Conservation (phyloP, 108 stramenopile genomes). For the Pseudonitzschia delicatissima region DNA sequence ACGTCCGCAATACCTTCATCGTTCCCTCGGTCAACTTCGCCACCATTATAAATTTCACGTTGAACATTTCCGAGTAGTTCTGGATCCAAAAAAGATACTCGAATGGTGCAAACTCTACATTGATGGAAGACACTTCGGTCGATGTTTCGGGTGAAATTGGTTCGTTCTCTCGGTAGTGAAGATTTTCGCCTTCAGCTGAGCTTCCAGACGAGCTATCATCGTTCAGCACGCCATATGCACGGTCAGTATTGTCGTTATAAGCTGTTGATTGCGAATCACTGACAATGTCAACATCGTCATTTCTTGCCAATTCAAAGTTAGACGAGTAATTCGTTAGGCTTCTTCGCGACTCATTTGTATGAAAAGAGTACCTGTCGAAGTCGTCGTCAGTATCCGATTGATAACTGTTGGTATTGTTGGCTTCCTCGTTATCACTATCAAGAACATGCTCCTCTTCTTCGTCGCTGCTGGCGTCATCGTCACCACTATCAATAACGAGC, state of each 20-base stretch:
- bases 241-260: background rate
- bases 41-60: too few species aligned
- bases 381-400: background rate
- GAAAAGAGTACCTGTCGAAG: background rate
- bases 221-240: background rate
- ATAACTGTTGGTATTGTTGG: background rate
- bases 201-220: background rate
- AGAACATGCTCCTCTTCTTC: constrained; percentile 3
- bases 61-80: constrained; percentile 11
- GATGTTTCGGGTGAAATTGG: background rate
- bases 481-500: background rate
- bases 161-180: background rate
- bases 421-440: background rate
- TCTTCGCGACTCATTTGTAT: background rate
- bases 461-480: constrained; percentile 8
- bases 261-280: background rate
- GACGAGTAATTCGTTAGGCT: background rate
- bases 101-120: background rate
- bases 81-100: constrained; percentile 20
- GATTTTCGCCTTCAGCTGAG: background rate
- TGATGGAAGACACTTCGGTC: background rate
- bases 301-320: background rate
- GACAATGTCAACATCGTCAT: background rate
- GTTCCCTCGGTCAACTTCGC: too few species aligned
- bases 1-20: too few species aligned